phyloP scores from a whole-genome alignment of 129 eudicot species.

The Chrysanthemum seticuspe region DNA sequence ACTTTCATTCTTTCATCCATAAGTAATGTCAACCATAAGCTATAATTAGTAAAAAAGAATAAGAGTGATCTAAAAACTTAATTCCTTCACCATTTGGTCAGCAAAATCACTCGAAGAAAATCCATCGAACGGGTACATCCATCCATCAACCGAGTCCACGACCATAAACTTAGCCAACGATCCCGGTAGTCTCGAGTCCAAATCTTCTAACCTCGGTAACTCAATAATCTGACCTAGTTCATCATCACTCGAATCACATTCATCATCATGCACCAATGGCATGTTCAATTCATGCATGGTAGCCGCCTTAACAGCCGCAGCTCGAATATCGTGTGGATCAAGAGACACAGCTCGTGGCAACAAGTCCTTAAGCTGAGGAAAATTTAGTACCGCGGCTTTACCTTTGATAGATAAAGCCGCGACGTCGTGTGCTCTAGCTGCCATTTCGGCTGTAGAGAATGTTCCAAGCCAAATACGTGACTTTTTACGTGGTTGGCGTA shows the following conservation, averaged over 20 bases:
- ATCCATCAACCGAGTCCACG: slow-evolving; percentile 59
- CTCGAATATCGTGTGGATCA: slow-evolving; percentile 69
- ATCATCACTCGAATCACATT: slow-evolving; percentile 34
- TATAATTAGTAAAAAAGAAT: too few species aligned
- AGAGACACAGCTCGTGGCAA: slow-evolving; percentile 71
- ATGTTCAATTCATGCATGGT: slow-evolving; percentile 49
- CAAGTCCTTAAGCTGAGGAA: slow-evolving; percentile 58
- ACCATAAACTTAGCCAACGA: slow-evolving; percentile 35
- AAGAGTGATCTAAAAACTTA: slow-evolving; percentile 2
- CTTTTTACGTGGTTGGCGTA: slow-evolving; percentile 78
- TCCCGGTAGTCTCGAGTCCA: slow-evolving; percentile 28
- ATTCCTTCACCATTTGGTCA: slow-evolving; percentile 28
- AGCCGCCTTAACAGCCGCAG: slow-evolving; percentile 85
- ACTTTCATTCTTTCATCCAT: background rate
- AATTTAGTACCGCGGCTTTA: slow-evolving; percentile 58
- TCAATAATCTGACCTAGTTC: slow-evolving; percentile 69
- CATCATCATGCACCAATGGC: too few species aligned
- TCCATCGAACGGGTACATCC: slow-evolving; percentile 55
- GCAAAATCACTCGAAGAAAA: background rate
- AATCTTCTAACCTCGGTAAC: slow-evolving; percentile 66
- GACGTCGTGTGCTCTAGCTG: slow-evolving; percentile 89
- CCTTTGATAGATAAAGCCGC: slow-evolving; percentile 76
- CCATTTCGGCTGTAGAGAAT: slow-evolving; percentile 82
- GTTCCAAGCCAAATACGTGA: slow-evolving; percentile 97
- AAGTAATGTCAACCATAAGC: slow-evolving; percentile 1